Evolutionary conservation across 257 asterid genomes (phyloP).

Genomic region (Solanum ossicruentum): DNA sequence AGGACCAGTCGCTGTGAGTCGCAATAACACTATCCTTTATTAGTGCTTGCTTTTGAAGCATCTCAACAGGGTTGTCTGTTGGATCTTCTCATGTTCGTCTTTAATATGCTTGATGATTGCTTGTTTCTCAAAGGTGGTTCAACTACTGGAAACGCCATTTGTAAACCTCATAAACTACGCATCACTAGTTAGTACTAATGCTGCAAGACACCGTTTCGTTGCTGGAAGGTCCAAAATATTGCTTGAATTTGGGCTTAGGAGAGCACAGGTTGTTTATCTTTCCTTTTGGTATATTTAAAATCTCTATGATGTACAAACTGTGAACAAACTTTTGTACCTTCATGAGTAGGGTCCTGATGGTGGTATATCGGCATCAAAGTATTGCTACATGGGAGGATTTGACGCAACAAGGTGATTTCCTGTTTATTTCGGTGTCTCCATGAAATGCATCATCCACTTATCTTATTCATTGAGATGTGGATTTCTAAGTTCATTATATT

Average conservation of each 20-base stretch:
- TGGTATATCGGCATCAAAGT: slow-evolving; percentile 90
- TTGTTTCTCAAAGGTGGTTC: slow-evolving; percentile 66
- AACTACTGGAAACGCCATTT: slow-evolving; percentile 91
- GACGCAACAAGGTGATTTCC: slow-evolving; percentile 85
- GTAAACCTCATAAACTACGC: slow-evolving; percentile 85
- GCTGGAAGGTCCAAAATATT: slow-evolving; percentile 92
- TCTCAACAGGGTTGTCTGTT: not conserved
- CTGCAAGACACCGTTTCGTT: slow-evolving; percentile 97
- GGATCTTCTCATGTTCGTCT: not conserved
- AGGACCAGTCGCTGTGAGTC: slow-evolving; percentile 94
- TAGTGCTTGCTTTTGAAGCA: not conserved
- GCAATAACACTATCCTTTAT: not conserved
- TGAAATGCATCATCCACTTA: not conserved
- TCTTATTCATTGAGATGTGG: not conserved
- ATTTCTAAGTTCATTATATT: not conserved
- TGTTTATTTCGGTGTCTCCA: not conserved
- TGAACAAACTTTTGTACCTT: slow-evolving; percentile 1
- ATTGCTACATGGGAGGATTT: slow-evolving; percentile 96
- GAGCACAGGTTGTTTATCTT: slow-evolving; percentile 63
- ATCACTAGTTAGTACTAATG: slow-evolving; percentile 94
- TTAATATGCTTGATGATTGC: not conserved
- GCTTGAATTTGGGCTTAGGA: slow-evolving; percentile 90
- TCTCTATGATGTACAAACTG: not conserved
- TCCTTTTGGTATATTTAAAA: not conserved
- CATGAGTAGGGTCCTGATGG: slow-evolving; percentile 96